phyloP scores from a whole-genome alignment of 2,329 filamentous ascomycete genomes.

The Curvularia hawaiiensis region DNA sequence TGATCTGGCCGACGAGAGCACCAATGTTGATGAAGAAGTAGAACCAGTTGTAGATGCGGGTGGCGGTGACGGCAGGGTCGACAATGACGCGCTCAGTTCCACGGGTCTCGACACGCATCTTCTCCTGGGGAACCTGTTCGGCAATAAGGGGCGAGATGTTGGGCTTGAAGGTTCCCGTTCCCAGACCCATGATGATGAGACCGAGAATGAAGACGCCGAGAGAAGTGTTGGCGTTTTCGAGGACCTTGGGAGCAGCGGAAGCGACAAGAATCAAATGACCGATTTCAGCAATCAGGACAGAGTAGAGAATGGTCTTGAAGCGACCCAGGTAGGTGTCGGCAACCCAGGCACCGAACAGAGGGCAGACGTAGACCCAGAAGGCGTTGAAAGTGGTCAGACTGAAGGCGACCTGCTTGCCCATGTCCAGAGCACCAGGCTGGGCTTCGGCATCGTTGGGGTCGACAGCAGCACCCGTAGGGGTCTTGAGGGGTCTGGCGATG shows the following conservation, averaged over 20 bases:
- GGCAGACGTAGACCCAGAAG: constrained; percentile 64
- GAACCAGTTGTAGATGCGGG: constrained; percentile 67
- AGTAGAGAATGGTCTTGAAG: constrained; percentile 64
- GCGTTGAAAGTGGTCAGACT: constrained; percentile 59
- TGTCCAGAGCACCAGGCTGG: constrained; percentile 58
- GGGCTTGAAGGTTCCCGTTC: constrained; percentile 72
- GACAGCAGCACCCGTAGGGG: constrained; percentile 38
- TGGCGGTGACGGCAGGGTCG: constrained; percentile 69
- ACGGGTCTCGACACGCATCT: constrained; percentile 51
- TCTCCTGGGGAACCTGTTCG: constrained; percentile 68
- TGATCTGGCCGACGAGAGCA: constrained; percentile 43
- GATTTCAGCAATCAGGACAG: constrained; percentile 63
- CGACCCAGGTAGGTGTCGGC: constrained; percentile 66
- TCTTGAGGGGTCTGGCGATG: constrained; percentile 39
- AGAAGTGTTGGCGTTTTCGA: constrained; percentile 55
- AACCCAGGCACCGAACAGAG: constrained; percentile 62
- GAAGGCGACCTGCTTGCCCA: constrained; percentile 60
- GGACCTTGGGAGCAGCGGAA: constrained; percentile 59
- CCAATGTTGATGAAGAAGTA: constrained; percentile 49
- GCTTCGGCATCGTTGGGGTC: constrained; percentile 36
- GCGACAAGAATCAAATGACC: constrained; percentile 61
- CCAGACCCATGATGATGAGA: constrained; percentile 67
- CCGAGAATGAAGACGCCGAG: constrained; percentile 62
- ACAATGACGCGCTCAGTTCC: constrained; percentile 66
- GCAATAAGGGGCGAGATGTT: constrained; percentile 64